A percentile compares a stretch with the other conserved stretches of the same genome.
Conservation (phyloP, 495 filamentous ascomycete genomes). For the Oidiodendron maius region DNA sequence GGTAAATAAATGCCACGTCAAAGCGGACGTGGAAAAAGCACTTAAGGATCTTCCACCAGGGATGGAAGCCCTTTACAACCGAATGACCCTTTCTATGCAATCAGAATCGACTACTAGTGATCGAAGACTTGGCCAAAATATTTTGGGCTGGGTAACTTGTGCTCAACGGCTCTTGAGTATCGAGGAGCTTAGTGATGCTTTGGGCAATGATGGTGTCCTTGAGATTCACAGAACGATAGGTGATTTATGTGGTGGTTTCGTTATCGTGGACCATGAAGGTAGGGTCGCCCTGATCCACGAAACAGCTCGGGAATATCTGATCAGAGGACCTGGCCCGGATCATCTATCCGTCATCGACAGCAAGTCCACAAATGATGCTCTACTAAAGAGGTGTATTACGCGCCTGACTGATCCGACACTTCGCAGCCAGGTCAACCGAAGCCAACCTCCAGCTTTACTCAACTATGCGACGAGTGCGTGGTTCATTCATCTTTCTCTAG, state of each 20-base stretch:
- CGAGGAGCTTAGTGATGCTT: slow-evolving; percentile 7
- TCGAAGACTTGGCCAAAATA: slow-evolving; percentile 10
- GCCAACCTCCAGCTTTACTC: too few species aligned
- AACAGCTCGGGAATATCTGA: slow-evolving; percentile 26
- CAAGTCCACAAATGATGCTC: too few species aligned
- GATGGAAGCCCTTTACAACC: slow-evolving; percentile 12
- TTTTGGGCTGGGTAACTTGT: slow-evolving; percentile 14
- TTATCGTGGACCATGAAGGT: slow-evolving; percentile 27
- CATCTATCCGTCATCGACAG: too few species aligned
- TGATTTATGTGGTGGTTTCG: slow-evolving; percentile 31
- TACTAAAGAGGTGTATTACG: too few species aligned
- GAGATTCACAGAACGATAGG: slow-evolving; percentile 4
- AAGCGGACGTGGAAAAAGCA: neutral
- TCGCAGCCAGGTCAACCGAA: too few species aligned
- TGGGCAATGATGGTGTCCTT: slow-evolving; percentile 9
- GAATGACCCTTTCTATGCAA: slow-evolving; percentile 4
- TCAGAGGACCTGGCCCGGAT: too few species aligned
- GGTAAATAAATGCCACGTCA: neutral
- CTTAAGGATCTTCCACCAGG: slow-evolving; percentile 11
- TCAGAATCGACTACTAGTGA: neutral
- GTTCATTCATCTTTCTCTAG: too few species aligned
- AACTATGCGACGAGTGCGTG: too few species aligned
- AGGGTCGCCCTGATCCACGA: slow-evolving; percentile 34
- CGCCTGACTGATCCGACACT: too few species aligned
- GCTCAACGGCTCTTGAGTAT: slow-evolving; percentile 5